Conservation (phyloP, 2,329 filamentous ascomycete species). For the Calonectria pteridis region DNA sequence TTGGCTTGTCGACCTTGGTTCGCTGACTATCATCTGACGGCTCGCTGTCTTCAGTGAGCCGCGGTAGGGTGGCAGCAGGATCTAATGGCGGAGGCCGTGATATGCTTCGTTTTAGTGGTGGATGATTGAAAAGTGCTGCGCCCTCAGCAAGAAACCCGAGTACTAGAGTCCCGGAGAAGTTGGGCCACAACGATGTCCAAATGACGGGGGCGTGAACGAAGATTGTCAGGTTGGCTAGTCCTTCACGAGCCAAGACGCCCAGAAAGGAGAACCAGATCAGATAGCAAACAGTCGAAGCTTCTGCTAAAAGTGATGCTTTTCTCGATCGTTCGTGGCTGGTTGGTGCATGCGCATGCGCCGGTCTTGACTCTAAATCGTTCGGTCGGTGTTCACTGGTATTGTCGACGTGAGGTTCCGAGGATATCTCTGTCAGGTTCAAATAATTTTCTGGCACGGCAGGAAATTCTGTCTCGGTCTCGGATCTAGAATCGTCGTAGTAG, state of each 20-base stretch:
- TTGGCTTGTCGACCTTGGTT: neutral
- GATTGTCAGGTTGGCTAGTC: neutral
- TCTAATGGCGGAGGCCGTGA: neutral
- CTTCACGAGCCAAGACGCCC: neutral
- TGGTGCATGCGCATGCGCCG: too few species aligned
- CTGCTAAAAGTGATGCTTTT: neutral
- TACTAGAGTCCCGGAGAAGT: neutral
- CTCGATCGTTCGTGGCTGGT: neutral
- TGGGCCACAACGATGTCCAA: neutral
- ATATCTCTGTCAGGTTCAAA: neutral
- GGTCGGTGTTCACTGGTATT: neutral
- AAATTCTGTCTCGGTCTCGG: neutral
- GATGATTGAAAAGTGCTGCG: neutral
- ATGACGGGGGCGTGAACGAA: neutral
- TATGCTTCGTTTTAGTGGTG: neutral
- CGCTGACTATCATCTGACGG: neutral
- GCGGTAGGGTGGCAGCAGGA: neutral
- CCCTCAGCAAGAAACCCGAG: neutral
- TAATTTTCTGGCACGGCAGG: neutral
- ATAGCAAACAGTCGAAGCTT: neutral
- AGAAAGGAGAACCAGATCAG: neutral
- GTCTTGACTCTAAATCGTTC: neutral
- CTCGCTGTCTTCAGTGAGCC: neutral
- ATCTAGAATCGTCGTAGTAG: neutral
- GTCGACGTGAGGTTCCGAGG: neutral